Evolutionary conservation across 108 stramenopile species (phyloP).

Genomic region (Schizochytrium sp.): DNA sequence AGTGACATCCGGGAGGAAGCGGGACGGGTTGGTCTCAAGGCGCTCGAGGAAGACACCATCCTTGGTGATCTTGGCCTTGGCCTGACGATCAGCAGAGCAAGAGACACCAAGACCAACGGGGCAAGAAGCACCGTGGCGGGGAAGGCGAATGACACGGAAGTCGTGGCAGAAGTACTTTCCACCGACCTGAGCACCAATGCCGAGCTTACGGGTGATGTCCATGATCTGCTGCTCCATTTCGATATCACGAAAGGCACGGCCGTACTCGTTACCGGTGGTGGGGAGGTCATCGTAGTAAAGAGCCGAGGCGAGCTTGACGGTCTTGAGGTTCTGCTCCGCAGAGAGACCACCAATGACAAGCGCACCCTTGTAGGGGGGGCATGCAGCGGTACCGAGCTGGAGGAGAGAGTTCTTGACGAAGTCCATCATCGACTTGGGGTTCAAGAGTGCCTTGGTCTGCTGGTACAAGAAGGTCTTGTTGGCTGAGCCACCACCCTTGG

Average conservation of each 20-base stretch:
- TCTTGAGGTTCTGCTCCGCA: slow-evolving; percentile 92
- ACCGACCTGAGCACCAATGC: slow-evolving; percentile 95
- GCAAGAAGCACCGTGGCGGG: slow-evolving; percentile 95
- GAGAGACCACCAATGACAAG: slow-evolving; percentile 93
- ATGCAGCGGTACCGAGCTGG: slow-evolving; percentile 92
- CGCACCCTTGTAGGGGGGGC: slow-evolving; percentile 95
- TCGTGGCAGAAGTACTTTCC: slow-evolving; percentile 98
- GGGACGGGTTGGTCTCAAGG: slow-evolving; percentile 88
- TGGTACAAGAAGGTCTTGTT: slow-evolving; percentile 97
- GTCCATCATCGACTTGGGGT: slow-evolving; percentile 84
- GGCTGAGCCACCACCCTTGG: slow-evolving; percentile 95
- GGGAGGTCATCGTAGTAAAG: slow-evolving; percentile 93
- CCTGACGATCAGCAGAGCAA: slow-evolving; percentile 96
- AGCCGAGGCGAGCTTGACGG: slow-evolving; percentile 91
- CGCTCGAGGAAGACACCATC: slow-evolving; percentile 94
- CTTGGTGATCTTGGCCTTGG: slow-evolving; percentile 90
- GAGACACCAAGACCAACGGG: slow-evolving; percentile 95
- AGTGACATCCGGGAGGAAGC: slow-evolving; percentile 92
- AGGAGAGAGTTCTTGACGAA: slow-evolving; percentile 92
- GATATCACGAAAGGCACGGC: slow-evolving; percentile 91
- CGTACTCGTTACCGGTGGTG: slow-evolving; percentile 85
- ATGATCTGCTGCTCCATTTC: slow-evolving; percentile 89
- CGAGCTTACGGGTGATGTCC: slow-evolving; percentile 87
- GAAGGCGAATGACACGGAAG: slow-evolving; percentile 90
- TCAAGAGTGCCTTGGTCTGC: slow-evolving; percentile 93